Base-by-base conservation (phyloP, 1,284 basidiomycete species). In the Chalciporus sp. region DNA sequence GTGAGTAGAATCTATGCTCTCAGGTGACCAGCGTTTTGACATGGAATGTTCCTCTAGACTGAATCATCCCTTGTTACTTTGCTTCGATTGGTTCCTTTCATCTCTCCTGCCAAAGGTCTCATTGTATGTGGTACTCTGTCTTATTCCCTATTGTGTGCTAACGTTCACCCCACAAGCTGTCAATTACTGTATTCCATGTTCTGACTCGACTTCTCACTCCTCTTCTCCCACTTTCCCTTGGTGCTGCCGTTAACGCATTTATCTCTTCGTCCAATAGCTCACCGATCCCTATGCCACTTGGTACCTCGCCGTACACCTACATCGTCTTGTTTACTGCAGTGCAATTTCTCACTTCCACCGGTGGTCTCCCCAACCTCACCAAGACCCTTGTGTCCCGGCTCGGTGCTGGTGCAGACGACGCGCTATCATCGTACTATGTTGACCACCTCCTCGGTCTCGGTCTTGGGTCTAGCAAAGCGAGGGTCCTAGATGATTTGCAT, bases 391-490 rank as follows among this genome's bases (percentile, higher is more conserved):
- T 91, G 89, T 81, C 86, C 11, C 92, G 93, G 2, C 88, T 95
- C 27, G 90, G 94, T 83, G 92, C 94, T 73, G 92, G 86, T 68
- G 92, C 88, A 0, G 88, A 90, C 64, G 73, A 86, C 63, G 81
- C 82, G 80, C 90, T 95, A 85, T 88, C 87, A 0, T 82, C 86
- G 61, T 75, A 92, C 52, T 86, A 88, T 5, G 90, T 89, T 69
- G 84, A 91, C 56, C 91, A 92, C 62, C 71, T 94, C 10, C 77
- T 94, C 14, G 89, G 90, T 58, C 82, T 96, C 20, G 90, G 88
- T 9, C 85, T 95, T 61, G 82, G 87, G n/a, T 95, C 58, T 9
- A 53, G 42, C 10, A 53, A 57, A 35, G 41, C 51, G 0, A 57
- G 52, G 19, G 45, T 44, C 16, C 19, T 55, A 1, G 90, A 82